phyloP scores from a whole-genome alignment of 495 filamentous ascomycete species.

The Opeltia flavorubescens region DNA sequence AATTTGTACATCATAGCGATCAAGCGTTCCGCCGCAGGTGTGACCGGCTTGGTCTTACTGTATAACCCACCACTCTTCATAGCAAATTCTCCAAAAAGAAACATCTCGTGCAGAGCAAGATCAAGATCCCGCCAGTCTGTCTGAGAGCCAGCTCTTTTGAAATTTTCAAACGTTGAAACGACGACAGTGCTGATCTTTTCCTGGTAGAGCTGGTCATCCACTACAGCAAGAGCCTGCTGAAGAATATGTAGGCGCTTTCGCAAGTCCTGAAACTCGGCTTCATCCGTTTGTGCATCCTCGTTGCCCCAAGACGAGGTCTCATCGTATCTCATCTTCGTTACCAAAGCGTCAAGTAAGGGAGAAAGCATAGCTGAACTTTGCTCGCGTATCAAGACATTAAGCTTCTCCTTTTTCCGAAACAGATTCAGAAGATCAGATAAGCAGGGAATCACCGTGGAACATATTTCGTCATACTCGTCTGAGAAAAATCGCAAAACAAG shows the following conservation, averaged over 20 bases:
- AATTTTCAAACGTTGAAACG: slow-evolving; percentile 60
- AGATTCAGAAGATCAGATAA: slow-evolving; percentile 81
- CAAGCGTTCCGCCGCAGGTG: slow-evolving; percentile 58
- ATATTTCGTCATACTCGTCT: slow-evolving; percentile 96
- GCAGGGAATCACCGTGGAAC: slow-evolving; percentile 82
- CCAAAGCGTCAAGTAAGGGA: slow-evolving; percentile 77
- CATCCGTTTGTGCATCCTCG: slow-evolving; percentile 88
- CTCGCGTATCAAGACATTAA: slow-evolving; percentile 41
- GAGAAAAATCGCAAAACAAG: slow-evolving; percentile 84
- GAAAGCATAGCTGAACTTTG: slow-evolving; percentile 66
- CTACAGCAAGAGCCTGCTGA: slow-evolving; percentile 76
- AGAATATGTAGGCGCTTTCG: slow-evolving; percentile 75
- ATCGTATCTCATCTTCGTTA: slow-evolving; percentile 92
- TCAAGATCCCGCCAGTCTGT: slow-evolving; percentile 94
- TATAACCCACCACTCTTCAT: slow-evolving; percentile 73
- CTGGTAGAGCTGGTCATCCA: slow-evolving; percentile 74
- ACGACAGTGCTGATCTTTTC: slow-evolving; percentile 75
- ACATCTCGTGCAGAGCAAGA: slow-evolving; percentile 92
- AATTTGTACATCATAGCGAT: slow-evolving; percentile 86
- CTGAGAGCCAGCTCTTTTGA: slow-evolving; percentile 52
- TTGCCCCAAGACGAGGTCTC: slow-evolving; percentile 88
- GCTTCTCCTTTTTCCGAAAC: slow-evolving; percentile 61
- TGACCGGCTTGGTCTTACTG: slow-evolving; percentile 62
- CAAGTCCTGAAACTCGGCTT: slow-evolving; percentile 95
- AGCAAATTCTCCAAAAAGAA: slow-evolving; percentile 84